phyloP scores from a whole-genome alignment of 345 rosid species.

The Fremontodendron californicum region DNA sequence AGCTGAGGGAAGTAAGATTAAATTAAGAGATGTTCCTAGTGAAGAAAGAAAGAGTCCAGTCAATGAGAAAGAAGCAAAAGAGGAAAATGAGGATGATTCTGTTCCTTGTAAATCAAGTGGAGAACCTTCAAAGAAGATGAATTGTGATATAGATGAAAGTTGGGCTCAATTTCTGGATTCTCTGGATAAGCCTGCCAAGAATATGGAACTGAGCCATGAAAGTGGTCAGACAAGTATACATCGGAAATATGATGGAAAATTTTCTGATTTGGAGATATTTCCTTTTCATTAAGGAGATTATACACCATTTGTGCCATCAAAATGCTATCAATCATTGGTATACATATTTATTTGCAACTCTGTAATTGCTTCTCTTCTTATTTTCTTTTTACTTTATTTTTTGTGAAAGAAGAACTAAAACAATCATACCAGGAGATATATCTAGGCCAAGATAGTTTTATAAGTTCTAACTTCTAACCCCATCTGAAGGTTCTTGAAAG shows the following conservation, averaged over 20 bases:
- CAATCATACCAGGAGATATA: too few relatives aligned
- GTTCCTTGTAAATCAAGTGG: constrained; percentile 1
- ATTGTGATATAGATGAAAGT: neutral
- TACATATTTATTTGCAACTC: constrained; percentile 24
- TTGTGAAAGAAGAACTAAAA: too few relatives aligned
- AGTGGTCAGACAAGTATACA: constrained; percentile 25
- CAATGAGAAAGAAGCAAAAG: constrained; percentile 20
- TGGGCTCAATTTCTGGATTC: neutral
- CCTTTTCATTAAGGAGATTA: constrained; percentile 27
- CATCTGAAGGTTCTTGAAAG: neutral
- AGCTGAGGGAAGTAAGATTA: neutral
- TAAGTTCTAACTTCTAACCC: too few relatives aligned
- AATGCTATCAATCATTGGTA: constrained; percentile 8
- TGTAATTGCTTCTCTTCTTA: neutral
- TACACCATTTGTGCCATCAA: constrained; percentile 38
- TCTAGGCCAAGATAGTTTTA: neutral
- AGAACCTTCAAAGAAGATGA: neutral
- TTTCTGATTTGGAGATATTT: constrained; percentile 51
- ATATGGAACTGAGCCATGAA: constrained; percentile 12
- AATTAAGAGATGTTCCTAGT: neutral
- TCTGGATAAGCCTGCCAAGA: constrained; percentile 16
- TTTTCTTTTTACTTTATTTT: neutral
- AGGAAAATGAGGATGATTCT: neutral
- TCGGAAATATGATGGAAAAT: constrained; percentile 23
- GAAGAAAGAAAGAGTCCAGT: constrained; percentile 13